phyloP scores from a whole-genome alignment of 352 stramenopile species.

The Globisporangium abappressorium region DNA sequence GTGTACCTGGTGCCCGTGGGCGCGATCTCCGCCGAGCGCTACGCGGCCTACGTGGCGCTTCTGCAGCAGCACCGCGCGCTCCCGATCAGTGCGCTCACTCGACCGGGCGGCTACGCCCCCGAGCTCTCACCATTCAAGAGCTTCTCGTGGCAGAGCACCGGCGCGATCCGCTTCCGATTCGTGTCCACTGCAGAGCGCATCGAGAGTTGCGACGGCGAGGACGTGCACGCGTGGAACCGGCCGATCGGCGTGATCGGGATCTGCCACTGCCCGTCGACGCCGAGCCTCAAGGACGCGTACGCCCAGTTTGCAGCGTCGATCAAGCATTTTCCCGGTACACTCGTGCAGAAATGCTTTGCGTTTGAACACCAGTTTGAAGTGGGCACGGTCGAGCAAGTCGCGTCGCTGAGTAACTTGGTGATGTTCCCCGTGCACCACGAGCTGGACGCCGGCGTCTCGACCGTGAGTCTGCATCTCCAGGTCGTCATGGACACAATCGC shows the following conservation, averaged over 20 bases:
- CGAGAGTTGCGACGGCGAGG: constrained; percentile 62
- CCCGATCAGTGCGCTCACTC: constrained; percentile 63
- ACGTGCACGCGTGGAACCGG: constrained; percentile 65
- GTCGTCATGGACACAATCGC: constrained; percentile 80
- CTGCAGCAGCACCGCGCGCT: constrained; percentile 54
- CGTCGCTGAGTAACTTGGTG: constrained; percentile 58
- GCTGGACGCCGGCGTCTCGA: constrained; percentile 62
- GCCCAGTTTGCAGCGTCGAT: constrained; percentile 67
- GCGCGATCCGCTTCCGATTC: constrained; percentile 67
- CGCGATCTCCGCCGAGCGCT: constrained; percentile 54
- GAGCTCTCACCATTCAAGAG: constrained; percentile 80
- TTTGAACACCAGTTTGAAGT: constrained; percentile 82
- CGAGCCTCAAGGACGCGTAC: constrained; percentile 51
- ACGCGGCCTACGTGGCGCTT: constrained; percentile 55
- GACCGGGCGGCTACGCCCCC: constrained; percentile 68
- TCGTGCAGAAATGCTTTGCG: constrained; percentile 81
- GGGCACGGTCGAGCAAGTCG: constrained; percentile 50
- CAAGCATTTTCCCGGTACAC: constrained; percentile 55
- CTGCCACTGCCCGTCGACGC: constrained; percentile 74
- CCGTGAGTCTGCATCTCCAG: constrained; percentile 73
- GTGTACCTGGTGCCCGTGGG: constrained; percentile 82
- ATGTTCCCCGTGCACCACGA: constrained; percentile 82
- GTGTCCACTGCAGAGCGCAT: constrained; percentile 59
- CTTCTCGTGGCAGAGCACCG: constrained; percentile 62
- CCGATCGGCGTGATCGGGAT: constrained; percentile 77